Conservation (phyloP, 148 eudicot species). For the Chenopodium berlandieri region DNA sequence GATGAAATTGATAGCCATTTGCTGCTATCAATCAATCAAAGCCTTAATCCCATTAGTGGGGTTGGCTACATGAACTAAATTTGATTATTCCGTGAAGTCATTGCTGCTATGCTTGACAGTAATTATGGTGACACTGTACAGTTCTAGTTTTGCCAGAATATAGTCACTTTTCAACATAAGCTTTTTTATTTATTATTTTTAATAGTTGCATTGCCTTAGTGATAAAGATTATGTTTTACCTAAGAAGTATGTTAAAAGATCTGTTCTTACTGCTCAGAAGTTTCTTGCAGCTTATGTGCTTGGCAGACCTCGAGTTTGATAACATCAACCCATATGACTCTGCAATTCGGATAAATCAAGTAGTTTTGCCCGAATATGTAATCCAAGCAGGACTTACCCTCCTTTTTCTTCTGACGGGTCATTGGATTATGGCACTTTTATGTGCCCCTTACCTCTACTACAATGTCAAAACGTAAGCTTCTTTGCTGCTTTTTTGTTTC, state of each 20-base stretch:
- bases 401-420: slow-evolving; percentile 75
- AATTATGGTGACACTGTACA: neutral
- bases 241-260: neutral
- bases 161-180: neutral
- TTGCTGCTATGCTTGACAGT: neutral
- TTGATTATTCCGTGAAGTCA: too few species aligned
- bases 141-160: neutral
- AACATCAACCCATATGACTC: slow-evolving; percentile 94
- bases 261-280: slow-evolving; percentile 20
- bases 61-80: too few species aligned
- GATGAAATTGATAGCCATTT: neutral
- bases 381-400: slow-evolving; percentile 69
- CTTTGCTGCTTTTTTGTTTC: neutral
- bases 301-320: slow-evolving; percentile 96
- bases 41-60: too few species aligned
- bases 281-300: slow-evolving; percentile 83
- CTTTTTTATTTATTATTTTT: too few species aligned
- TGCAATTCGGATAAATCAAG: slow-evolving; percentile 74
- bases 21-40: neutral
- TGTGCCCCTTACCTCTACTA: slow-evolving; percentile 77
- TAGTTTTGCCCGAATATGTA: slow-evolving; percentile 73
- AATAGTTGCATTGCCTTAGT: neutral
- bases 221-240: neutral
- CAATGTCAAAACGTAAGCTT: slow-evolving; percentile 81
- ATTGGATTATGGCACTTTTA: slow-evolving; percentile 86